These are phyloP conservation scores for Bacidia rubella DNA, from an alignment of 495 filamentous ascomycete species.

Conservation along the genomic window DNA sequence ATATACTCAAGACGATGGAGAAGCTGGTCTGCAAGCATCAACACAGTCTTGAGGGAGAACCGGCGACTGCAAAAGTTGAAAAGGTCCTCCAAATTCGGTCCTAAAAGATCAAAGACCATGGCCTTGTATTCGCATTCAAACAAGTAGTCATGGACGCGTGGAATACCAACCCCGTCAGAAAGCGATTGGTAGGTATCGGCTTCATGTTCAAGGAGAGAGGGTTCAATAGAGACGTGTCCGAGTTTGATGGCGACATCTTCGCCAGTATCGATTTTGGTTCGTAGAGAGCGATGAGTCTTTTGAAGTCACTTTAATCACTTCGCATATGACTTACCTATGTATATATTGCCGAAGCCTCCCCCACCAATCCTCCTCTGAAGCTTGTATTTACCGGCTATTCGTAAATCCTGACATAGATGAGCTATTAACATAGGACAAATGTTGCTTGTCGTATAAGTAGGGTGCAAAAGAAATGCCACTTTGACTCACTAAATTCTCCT, in stretches of 20 bases:
- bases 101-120: constrained; percentile 7
- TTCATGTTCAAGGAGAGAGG: constrained; percentile 95
- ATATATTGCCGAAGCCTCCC: constrained; percentile 14
- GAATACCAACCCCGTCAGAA: constrained; percentile 90
- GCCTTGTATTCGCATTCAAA: constrained; percentile 6
- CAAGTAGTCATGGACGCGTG: constrained; percentile 21
- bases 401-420: constrained; percentile 15
- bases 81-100: constrained; percentile 3
- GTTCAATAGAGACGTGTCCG: constrained; percentile 95
- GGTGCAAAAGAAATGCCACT: background rate
- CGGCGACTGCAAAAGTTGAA: constrained; percentile 69
- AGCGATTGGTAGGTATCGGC: constrained; percentile 97
- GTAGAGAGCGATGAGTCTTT: constrained; percentile 24
- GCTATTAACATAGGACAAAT: constrained; percentile 2
- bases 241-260: constrained; percentile 99
- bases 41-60: constrained; percentile 30
- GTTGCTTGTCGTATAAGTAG: background rate
- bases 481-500: background rate
- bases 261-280: constrained; percentile 97
- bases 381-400: constrained; percentile 13
- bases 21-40: constrained; percentile 27
- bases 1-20: constrained; percentile 22
- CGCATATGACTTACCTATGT: constrained; percentile 8
- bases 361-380: constrained; percentile 15
- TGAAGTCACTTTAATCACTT: background rate